These are phyloP conservation scores for Metarhizium guizhouense DNA, from an alignment of 2,329 filamentous ascomycete genomes.

Conservation along the genomic window DNA sequence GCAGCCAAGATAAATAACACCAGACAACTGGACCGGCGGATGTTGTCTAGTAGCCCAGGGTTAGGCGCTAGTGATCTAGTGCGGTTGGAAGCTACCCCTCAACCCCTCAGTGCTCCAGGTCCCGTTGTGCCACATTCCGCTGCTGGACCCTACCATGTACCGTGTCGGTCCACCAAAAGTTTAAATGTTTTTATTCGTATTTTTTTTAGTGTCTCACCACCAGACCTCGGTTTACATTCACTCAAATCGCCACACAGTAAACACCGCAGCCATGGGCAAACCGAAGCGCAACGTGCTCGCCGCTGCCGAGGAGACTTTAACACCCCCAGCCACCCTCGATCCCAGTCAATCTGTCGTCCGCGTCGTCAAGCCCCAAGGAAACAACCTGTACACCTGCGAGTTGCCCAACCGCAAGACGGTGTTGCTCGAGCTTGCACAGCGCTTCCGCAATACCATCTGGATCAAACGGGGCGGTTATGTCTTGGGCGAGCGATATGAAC, in stretches of 20 bases:
- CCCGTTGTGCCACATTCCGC: too few species aligned
- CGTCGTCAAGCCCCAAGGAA: slow-evolving; percentile 75
- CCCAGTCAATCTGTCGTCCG: slow-evolving; percentile 62
- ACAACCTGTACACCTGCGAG: slow-evolving; percentile 77
- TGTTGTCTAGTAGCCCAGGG: too few species aligned
- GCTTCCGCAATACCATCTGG: slow-evolving; percentile 89
- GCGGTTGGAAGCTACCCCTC: too few species aligned
- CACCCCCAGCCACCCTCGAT: slow-evolving; percentile 49
- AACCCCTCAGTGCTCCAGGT: too few species aligned
- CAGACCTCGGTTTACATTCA: too few species aligned
- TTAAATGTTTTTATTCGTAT: neutral
- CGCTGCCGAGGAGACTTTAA: slow-evolving; percentile 62
- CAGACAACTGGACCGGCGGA: too few species aligned
- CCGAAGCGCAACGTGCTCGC: slow-evolving; percentile 66
- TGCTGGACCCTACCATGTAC: too few species aligned
- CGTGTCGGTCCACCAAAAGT: neutral
- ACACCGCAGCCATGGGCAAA: slow-evolving; percentile 22
- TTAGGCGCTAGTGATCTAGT: too few species aligned
- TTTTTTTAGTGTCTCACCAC: too few species aligned
- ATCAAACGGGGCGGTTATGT: slow-evolving; percentile 85
- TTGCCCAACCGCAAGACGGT: slow-evolving; percentile 57
- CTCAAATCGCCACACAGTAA: neutral
- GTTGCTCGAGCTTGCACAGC: slow-evolving; percentile 71
- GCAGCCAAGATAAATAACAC: too few species aligned
- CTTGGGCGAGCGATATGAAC: slow-evolving; percentile 60